A percentile compares a stretch with the other conserved stretches of the same genome.
Evolutionary conservation across 352 stramenopile genomes (phyloP).

Genomic region (Phytophthora melonis): DNA sequence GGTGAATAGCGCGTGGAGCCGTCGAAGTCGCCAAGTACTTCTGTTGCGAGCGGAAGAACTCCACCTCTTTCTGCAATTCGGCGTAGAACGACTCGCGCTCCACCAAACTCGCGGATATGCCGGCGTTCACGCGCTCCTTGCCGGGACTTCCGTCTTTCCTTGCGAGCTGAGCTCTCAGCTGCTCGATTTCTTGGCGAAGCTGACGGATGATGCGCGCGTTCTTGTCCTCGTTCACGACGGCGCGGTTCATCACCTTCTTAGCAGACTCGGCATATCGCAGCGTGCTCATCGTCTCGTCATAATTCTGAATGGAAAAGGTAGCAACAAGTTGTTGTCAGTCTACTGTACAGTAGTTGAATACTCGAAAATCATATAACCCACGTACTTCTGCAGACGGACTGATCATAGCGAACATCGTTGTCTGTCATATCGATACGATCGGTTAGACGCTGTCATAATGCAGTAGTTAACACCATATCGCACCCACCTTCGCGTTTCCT

Average conservation of each 20-base stretch:
- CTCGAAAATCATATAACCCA: not conserved
- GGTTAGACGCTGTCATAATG: not conserved
- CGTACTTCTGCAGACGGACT: slow-evolving; percentile 75
- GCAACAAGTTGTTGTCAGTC: not conserved
- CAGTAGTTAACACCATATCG: not conserved
- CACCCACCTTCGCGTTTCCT: slow-evolving; percentile 76
- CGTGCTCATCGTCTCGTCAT: slow-evolving; percentile 89
- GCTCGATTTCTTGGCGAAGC: slow-evolving; percentile 76
- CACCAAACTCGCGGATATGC: slow-evolving; percentile 43
- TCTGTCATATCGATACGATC: slow-evolving; percentile 39
- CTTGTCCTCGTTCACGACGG: slow-evolving; percentile 85
- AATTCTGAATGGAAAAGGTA: slow-evolving; percentile 51
- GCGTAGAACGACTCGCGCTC: slow-evolving; percentile 63
- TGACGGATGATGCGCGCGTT: slow-evolving; percentile 84
- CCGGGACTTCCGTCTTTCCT: slow-evolving; percentile 40
- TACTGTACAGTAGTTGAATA: not conserved
- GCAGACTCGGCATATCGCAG: slow-evolving; percentile 85
- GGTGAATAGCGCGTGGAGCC: slow-evolving; percentile 24
- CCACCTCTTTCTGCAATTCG: slow-evolving; percentile 59
- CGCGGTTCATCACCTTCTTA: slow-evolving; percentile 86
- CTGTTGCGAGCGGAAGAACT: slow-evolving; percentile 52
- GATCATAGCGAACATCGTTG: slow-evolving; percentile 91
- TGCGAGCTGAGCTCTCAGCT: slow-evolving; percentile 56
- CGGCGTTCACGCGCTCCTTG: slow-evolving; percentile 40
- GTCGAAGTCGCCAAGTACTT: slow-evolving; percentile 14